Conservation (phyloP, 2,329 filamentous ascomycete species). For the Sclerotinia minor region DNA sequence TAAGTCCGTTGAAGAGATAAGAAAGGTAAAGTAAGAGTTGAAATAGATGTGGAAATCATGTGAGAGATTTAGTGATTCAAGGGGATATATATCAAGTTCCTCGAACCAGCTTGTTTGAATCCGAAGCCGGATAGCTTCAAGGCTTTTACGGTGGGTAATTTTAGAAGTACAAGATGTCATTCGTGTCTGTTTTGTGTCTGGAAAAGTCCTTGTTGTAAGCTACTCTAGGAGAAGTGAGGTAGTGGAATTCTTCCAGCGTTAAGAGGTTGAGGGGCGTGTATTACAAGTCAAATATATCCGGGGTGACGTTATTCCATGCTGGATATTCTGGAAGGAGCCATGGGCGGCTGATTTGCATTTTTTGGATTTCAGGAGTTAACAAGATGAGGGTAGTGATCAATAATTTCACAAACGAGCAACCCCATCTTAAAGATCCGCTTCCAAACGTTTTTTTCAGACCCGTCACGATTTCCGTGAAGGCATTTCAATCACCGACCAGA, state of each 20-base stretch:
- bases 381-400: not conserved
- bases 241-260: not conserved
- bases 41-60: not conserved
- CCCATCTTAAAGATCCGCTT: not conserved
- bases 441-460: not conserved
- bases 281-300: not conserved
- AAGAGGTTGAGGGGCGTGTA: not conserved
- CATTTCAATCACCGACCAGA: not conserved
- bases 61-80: not conserved
- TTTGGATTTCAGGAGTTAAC: not conserved
- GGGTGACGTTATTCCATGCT: fast-evolving
- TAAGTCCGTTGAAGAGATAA: not conserved
- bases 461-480: not conserved
- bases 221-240: not conserved
- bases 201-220: too few species aligned
- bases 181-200: fast-evolving
- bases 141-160: not conserved
- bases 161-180: not conserved
- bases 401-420: not conserved
- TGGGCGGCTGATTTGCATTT: not conserved
- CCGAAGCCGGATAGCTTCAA: not conserved
- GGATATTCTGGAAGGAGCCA: not conserved
- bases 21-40: fast-evolving
- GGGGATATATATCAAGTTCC: too few species aligned
- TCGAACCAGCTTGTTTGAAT: not conserved